Evolutionary conservation across 345 rosid species (phyloP).

Genomic region (Excoecaria agallocha): DNA sequence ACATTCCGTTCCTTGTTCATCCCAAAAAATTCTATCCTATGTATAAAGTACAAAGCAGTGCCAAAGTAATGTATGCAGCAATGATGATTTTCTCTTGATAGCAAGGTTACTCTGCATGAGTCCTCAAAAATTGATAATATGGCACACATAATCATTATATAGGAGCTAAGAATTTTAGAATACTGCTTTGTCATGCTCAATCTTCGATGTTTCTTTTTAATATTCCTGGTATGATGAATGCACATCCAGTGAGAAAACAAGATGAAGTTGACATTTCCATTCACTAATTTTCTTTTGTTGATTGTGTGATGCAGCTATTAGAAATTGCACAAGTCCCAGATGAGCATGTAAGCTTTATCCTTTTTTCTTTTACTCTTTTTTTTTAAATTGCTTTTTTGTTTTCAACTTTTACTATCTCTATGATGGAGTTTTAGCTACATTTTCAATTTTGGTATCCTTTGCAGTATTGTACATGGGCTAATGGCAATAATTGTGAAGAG

Average conservation of each 20-base stretch:
- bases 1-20: neutral
- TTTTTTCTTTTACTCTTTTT: conserved; percentile 2
- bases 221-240: neutral
- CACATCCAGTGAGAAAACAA: neutral
- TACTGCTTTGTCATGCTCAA: neutral
- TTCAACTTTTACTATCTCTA: neutral
- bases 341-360: conserved; percentile 69
- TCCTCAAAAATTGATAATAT: neutral
- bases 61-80: neutral
- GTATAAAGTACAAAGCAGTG: neutral
- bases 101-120: neutral
- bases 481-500: neutral
- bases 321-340: conserved; percentile 99
- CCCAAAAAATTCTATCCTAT: too few species aligned
- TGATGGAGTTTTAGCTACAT: conserved; percentile 8
- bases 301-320: conserved; percentile 61
- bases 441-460: neutral
- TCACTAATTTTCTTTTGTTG: conserved; percentile 14
- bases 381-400: neutral
- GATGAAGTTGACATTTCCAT: neutral
- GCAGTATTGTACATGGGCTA: neutral
- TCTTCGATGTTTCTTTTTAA: neutral
- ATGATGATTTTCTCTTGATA: neutral
- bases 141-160: neutral
- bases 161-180: neutral